These are phyloP conservation scores for Halenospora varia DNA, from an alignment of 495 filamentous ascomycete genomes.

Conservation along the genomic window DNA sequence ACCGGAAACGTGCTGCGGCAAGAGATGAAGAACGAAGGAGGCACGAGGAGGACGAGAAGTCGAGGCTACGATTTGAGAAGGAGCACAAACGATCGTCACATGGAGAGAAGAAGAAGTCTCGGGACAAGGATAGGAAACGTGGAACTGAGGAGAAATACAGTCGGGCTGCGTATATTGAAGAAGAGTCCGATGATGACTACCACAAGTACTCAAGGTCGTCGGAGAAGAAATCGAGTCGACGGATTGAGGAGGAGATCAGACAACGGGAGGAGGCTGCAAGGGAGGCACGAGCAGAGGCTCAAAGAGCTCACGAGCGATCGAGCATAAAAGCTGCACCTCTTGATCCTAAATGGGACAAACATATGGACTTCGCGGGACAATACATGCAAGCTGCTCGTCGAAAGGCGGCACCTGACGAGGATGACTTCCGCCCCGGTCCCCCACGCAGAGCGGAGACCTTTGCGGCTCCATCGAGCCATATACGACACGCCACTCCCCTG, in stretches of 20 bases:
- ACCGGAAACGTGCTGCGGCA: slow-evolving; percentile 11
- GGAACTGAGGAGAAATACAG: slow-evolving; percentile 42
- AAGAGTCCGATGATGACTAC: slow-evolving; percentile 32
- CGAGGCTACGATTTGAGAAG: slow-evolving; percentile 28
- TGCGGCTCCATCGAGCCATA: slow-evolving; percentile 8
- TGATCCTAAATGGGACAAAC: slow-evolving; percentile 18
- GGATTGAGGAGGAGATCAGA: slow-evolving; percentile 16
- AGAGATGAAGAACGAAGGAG: slow-evolving; percentile 26
- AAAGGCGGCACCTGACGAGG: slow-evolving; percentile 7
- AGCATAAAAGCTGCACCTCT: slow-evolving; percentile 15
- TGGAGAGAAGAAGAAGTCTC: slow-evolving; percentile 34
- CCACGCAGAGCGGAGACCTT: slow-evolving; percentile 24
- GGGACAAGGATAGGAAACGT: slow-evolving; percentile 48
- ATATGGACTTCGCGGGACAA: slow-evolving; percentile 17
- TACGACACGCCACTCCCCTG: slow-evolving; percentile 16
- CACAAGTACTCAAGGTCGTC: slow-evolving; percentile 10
- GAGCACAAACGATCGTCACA: slow-evolving; percentile 30
- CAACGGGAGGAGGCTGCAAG: slow-evolving; percentile 12
- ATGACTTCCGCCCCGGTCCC: slow-evolving; percentile 6
- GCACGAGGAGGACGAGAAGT: slow-evolving; percentile 28
- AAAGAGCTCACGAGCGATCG: background rate
- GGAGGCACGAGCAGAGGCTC: slow-evolving; percentile 9
- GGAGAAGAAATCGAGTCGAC: slow-evolving; percentile 19
- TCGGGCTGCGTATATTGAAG: slow-evolving; percentile 18
- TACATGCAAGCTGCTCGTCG: slow-evolving; percentile 23